Evolutionary conservation across 2,329 filamentous ascomycete species (phyloP), one percentile per base, ranked within the genome.

Genomic region (Kalmusia sp.): DNA sequence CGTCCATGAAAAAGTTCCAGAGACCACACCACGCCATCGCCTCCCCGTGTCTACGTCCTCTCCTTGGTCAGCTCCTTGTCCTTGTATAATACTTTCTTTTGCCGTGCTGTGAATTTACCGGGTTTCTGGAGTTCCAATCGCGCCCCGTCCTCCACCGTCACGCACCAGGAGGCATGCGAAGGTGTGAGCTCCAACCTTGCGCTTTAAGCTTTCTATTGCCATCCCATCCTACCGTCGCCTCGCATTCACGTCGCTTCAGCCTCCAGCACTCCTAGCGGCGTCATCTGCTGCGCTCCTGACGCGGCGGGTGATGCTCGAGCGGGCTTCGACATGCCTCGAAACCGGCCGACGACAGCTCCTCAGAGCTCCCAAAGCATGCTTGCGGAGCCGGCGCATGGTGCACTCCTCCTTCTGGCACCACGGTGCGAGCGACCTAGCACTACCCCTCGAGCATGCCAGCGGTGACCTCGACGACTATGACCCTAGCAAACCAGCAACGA

Each of bases 371-470:
- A 74, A 70, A 53, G 67, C 63, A 59, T 69, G 68, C 49, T 63
- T 75, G 51, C 72, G 70, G 61, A 77, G 69, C 64, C 77, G 76
- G 57, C 81, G 82, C 62, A 76, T 73, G 69, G 76, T 85, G 35
- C 81, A 84, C 70, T 80, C 80, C 46, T 69, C 76, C 22, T 84
- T 86, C 64, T 84, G 83, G 83, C 78, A 76, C 58, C 82, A 85
- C 71, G 79, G 78, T 59, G 79, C 80, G 57, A 75, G 70, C 74
- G 76, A 79, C 62, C 75, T 80, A 60, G 70, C 73, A 43, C 65
- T 78, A 33, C 65, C 72, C n/a, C 44, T 37, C 47, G 49, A 58
- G 37, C 46, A 35, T 39, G 15, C 44, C 22, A 46, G 25, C 54
- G 57, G 52, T 58, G 60, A 62, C 54, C 31, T 45, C 30, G 54